Conservation (phyloP, 345 rosid species). For the Streptanthus diversifolius region DNA sequence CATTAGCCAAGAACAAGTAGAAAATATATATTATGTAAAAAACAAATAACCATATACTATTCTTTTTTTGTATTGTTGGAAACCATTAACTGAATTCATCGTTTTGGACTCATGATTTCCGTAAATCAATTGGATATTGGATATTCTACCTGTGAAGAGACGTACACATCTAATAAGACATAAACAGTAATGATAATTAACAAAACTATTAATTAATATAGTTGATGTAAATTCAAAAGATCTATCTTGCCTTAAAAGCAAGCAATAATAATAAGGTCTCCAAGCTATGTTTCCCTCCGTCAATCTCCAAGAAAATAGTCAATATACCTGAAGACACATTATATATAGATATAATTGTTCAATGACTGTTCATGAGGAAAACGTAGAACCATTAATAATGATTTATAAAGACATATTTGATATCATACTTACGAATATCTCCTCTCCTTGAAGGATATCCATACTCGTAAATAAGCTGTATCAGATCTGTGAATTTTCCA, state of each 20-base stretch:
- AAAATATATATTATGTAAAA: not conserved
- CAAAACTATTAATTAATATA: not conserved
- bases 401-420: not conserved
- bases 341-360: not conserved
- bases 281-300: constrained; percentile 90
- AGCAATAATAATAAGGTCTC: constrained; percentile 83
- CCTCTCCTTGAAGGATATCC: constrained; percentile 80
- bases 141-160: constrained; percentile 57
- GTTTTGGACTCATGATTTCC: constrained; percentile 83
- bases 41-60: constrained; percentile 34
- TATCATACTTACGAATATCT: constrained; percentile 73
- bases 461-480: constrained; percentile 71
- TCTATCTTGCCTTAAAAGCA: constrained; percentile 71
- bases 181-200: not conserved
- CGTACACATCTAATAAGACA: not conserved
- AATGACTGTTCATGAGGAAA: not conserved
- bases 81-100: constrained; percentile 69
- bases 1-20: not conserved
- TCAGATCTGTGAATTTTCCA: constrained; percentile 80
- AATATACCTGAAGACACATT: constrained; percentile 52
- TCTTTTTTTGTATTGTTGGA: constrained; percentile 71
- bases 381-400: not conserved
- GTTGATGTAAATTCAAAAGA: not conserved
- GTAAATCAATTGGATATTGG: constrained; percentile 80
- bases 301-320: constrained; percentile 96